Evolutionary conservation across 2,329 filamentous ascomycete genomes (phyloP).

Genomic region (Pseudohalonectria lignicola): DNA sequence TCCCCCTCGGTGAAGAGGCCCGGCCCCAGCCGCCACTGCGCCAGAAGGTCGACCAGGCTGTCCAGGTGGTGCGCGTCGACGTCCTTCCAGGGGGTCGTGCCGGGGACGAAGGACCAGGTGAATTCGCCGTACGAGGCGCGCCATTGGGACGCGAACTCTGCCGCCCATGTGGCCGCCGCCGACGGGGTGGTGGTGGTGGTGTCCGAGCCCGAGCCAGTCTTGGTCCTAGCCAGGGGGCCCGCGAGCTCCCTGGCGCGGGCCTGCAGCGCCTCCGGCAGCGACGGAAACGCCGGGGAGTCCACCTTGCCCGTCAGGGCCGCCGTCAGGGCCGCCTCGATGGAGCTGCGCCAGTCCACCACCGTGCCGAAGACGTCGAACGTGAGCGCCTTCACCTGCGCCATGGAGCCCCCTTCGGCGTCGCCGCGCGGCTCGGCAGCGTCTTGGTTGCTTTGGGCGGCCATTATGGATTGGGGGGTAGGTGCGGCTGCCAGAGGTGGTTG

Average conservation of each 20-base stretch:
- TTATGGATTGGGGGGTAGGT: no score
- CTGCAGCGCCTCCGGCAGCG: constrained; percentile 33
- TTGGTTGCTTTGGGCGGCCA: no score
- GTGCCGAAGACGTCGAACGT: constrained; percentile 74
- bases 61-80: constrained; percentile 63
- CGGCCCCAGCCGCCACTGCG: constrained; percentile 39
- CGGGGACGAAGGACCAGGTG: constrained; percentile 38
- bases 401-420: no score
- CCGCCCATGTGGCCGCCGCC: constrained; percentile 36
- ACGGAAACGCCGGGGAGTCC: constrained; percentile 30
- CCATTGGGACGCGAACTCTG: constrained; percentile 59
- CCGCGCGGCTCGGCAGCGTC: no score
- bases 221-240: neutral
- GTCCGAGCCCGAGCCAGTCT: neutral
- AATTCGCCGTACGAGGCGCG: constrained; percentile 52
- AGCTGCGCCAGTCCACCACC: constrained; percentile 65
- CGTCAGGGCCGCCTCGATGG: constrained; percentile 49
- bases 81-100: constrained; percentile 46
- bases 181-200: neutral
- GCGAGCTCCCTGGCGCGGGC: constrained; percentile 33
- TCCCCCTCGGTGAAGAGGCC: constrained; percentile 44
- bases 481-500: no score
- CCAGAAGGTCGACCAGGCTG: constrained; percentile 48
- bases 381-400: constrained; percentile 48
- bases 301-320: constrained; percentile 34